These are phyloP conservation scores for Russula earlei DNA, from an alignment of 768 basidiomycete genomes.

Conservation along the genomic window DNA sequence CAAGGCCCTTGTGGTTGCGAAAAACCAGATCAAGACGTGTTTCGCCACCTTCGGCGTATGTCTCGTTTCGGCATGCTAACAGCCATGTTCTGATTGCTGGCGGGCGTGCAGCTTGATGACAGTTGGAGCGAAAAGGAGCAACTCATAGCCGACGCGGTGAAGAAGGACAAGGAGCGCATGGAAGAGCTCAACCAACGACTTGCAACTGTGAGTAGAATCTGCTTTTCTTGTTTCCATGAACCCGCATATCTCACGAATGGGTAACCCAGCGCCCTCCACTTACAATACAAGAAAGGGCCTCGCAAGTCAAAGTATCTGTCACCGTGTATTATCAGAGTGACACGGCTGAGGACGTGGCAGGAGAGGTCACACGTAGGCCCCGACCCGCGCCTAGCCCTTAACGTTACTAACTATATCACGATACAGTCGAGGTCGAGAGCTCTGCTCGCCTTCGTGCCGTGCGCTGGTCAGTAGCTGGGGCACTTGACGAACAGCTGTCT, in stretches of 20 bases:
- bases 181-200: conserved; percentile 1
- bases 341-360: background rate
- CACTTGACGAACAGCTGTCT: background rate
- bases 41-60: conserved; percentile 7
- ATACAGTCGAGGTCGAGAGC: background rate
- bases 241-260: background rate
- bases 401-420: background rate
- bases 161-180: conserved; percentile 9
- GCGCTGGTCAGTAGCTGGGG: conserved; percentile 1
- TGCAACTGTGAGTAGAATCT: background rate
- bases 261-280: background rate
- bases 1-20: background rate
- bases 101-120: background rate
- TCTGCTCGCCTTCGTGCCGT: conserved; percentile 3
- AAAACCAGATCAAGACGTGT: background rate
- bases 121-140: background rate
- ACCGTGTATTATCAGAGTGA: background rate
- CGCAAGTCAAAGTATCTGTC: background rate
- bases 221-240: background rate
- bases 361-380: background rate
- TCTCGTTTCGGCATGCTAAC: background rate
- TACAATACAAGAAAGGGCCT: background rate
- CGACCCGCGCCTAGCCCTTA: no score
- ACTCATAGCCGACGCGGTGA: background rate
- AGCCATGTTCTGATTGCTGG: background rate